phyloP scores from a whole-genome alignment of 2,329 filamentous ascomycete genomes.

The Passalora sequoiae region DNA sequence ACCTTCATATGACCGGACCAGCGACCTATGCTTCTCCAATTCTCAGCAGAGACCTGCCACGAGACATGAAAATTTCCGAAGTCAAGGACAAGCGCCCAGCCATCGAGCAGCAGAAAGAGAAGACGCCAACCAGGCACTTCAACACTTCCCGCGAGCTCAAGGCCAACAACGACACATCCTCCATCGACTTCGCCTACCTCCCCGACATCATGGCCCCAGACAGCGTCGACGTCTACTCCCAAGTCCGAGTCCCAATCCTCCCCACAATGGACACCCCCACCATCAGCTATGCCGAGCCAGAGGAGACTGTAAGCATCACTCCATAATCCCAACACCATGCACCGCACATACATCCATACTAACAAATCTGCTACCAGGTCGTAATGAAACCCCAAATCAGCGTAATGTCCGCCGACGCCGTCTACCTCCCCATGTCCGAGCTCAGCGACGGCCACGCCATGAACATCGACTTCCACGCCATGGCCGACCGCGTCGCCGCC shows the following conservation, averaged over 20 bases:
- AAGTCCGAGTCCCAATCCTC: conserved; percentile 32
- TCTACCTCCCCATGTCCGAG: conserved; percentile 54
- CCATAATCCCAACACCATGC: not conserved
- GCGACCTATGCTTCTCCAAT: conserved; percentile 50
- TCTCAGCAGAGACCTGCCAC: conserved; percentile 47
- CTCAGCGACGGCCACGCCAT: conserved; percentile 53
- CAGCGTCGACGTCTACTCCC: conserved; percentile 17
- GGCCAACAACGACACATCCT: conserved; percentile 53
- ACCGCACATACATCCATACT: not conserved
- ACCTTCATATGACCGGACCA: conserved; percentile 57
- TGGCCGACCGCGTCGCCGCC: conserved; percentile 43
- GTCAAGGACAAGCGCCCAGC: conserved; percentile 45
- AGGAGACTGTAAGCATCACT: conserved; percentile 20
- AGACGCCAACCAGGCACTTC: conserved; percentile 48
- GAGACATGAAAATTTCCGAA: conserved; percentile 48
- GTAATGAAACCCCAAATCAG: conserved; percentile 56
- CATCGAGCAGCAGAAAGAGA: conserved; percentile 22
- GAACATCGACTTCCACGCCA: conserved; percentile 53
- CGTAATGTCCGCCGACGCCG: conserved; percentile 46
- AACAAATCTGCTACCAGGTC: too few species aligned
- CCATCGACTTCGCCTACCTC: conserved; percentile 60
- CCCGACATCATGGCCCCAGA: conserved; percentile 37
- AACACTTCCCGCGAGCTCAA: conserved; percentile 57
- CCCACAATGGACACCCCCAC: conserved; percentile 19
- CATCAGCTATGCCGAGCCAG: conserved; percentile 16